Evolutionary conservation across 192 early-diverging fungal genomes (phyloP), one percentile per base, ranked within the genome.

Genomic region (Coemansia sp.): DNA sequence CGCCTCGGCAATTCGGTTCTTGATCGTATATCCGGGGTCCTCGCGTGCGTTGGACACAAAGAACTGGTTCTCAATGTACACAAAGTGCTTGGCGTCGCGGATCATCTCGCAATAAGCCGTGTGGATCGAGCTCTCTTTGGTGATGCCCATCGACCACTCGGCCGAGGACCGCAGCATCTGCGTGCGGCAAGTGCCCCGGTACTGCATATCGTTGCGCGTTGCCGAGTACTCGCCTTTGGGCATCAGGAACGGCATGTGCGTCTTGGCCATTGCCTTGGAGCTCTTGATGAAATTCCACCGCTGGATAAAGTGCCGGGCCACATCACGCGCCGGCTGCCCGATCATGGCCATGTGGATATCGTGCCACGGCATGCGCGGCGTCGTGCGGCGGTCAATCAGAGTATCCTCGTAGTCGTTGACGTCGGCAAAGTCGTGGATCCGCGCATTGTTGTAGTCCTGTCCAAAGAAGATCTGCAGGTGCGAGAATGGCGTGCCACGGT

Each of bases 11-110:
- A 94, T 85, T 32, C 72, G 79, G 60, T 94, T 94, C 60, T 91
- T 85, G 62, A 91, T 61, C 14, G 80, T 76, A 38, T 82, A 80
- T 7, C 31, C 41, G n/a, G 64, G 40, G 36, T 73, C 68, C 29
- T 64, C 60, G 28, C 50, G 50, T 12, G 74, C 64, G n/a, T 58
- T 69, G 26, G 75, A 78, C 44, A 87, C 82, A 54, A 92, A 92
- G 73, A 92, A 92, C 56, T 92, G 90, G 59, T 92, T 91, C 54
- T 92, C 90, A 52, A 92, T 92, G 60, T 92, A 90, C 23, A 92
- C 67, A 71, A 85, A 91, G 47, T 90, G 86, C 57, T 89, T 67
- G 19, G 90, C 78, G 22, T 73, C 66, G 21, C 56, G 51, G 57
- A 92, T 92, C 43, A 78, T 65, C 41, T 81, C 73, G 30, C 80